Conservation (phyloP, 352 stramenopile genomes). For the Globisporangium middletonii region DNA sequence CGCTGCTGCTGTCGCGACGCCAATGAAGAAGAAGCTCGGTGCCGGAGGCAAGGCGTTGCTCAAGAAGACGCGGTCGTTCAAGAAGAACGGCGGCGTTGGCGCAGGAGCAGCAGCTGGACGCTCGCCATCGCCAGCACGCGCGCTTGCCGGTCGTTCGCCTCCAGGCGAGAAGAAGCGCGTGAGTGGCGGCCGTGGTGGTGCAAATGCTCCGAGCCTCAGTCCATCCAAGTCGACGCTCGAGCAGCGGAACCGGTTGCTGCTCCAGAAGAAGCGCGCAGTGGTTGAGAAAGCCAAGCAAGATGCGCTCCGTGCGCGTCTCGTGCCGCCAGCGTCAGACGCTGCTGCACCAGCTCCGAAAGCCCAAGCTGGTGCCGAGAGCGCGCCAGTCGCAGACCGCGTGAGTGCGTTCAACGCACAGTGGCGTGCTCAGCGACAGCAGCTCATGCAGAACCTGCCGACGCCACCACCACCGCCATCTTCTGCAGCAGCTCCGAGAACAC, state of each 20-base stretch:
- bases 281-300: conserved; percentile 17
- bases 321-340: neutral
- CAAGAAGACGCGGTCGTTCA: conserved; percentile 14
- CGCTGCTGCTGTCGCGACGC: neutral
- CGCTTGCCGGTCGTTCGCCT: conserved; percentile 1
- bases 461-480: conserved; percentile 13
- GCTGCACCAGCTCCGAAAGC: neutral
- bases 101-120: neutral
- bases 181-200: neutral
- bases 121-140: conserved; percentile 1
- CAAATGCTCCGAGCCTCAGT: neutral
- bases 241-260: conserved; percentile 12
- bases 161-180: neutral
- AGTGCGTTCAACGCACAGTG: conserved; percentile 61
- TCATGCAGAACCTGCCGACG: conserved; percentile 18
- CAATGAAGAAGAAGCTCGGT: conserved; percentile 12
- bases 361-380: neutral
- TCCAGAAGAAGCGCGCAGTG: conserved; percentile 19
- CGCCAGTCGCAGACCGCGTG: conserved; percentile 24
- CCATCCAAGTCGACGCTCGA: conserved; percentile 11
- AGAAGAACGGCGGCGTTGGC: conserved; percentile 7
- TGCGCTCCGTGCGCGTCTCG: conserved; percentile 1
- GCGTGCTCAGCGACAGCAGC: conserved; percentile 34
- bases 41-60: conserved; percentile 5
- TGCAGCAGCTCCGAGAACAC: neutral